phyloP scores from a whole-genome alignment of 345 rosid species.

The Isatis tinctoria region DNA sequence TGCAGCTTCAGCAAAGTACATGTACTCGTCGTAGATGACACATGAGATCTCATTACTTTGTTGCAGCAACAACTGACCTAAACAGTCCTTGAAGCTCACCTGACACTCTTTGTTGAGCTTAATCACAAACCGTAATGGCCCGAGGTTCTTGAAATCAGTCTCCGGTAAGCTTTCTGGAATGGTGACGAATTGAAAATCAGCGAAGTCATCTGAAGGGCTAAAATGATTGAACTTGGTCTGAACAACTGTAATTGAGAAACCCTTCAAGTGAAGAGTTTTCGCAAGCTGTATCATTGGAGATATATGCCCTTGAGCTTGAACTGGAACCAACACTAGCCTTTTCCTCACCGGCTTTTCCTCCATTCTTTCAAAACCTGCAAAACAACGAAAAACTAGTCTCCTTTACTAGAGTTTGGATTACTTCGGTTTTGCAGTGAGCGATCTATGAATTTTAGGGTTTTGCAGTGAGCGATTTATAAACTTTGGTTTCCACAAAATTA shows the following conservation, averaged over 20 bases:
- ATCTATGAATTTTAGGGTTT: too few species aligned
- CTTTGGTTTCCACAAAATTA: too few species aligned
- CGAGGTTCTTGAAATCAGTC: not conserved
- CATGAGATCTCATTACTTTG: slow-evolving; percentile 27
- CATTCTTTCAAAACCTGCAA: not conserved
- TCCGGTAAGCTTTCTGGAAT: slow-evolving; percentile 19
- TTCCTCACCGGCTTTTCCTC: not conserved
- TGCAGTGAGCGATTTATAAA: too few species aligned
- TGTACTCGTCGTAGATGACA: slow-evolving; percentile 36
- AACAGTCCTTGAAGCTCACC: slow-evolving; percentile 1
- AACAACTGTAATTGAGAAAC: slow-evolving; percentile 18
- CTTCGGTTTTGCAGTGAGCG: too few species aligned
- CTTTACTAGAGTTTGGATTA: too few species aligned
- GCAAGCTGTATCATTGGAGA: slow-evolving; percentile 60
- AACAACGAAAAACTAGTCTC: not conserved
- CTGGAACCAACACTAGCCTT: slow-evolving; percentile 35
- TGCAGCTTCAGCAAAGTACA: slow-evolving; percentile 22
- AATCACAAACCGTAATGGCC: not conserved
- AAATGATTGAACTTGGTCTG: slow-evolving; percentile 18
- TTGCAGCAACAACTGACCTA: slow-evolving; percentile 10
- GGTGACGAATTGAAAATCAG: slow-evolving; percentile 17
- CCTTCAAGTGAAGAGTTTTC: slow-evolving; percentile 38
- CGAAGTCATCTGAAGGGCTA: not conserved
- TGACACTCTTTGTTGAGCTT: slow-evolving; percentile 28
- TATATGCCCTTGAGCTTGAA: slow-evolving; percentile 57